Evolutionary conservation across 345 rosid genomes (phyloP), one percentile per base, ranked within the genome.

Genomic region (Camelina laxa): DNA sequence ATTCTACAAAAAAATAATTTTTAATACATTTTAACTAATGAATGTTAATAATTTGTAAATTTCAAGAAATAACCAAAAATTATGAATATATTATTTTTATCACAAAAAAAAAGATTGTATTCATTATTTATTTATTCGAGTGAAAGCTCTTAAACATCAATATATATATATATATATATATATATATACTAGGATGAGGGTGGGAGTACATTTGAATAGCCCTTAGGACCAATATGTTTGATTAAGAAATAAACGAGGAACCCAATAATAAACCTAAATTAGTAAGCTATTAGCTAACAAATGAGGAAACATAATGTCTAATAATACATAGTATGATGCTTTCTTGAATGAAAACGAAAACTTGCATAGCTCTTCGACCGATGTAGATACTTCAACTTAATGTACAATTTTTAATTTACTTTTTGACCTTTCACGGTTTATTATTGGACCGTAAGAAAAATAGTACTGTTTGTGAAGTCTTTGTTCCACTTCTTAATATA

Each of bases 401-500:
- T 9, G 2, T 33, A 13, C 12, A 19, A 44, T 20, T 48, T 20
- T 6, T 41, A 10, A 39, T 39, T 39, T 39, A 53, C 47, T 11
- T 31, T 31, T 44, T 56, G 58, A 67, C 61, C 53, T 22, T 50
- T 67, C 38, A 27, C 45, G 54, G 47, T 58, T 74, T 27, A 30
- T 19, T 38, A 35, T 63, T 14, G 36, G 35, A 31, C 24, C n/a
- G 55, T 54, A 33, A 21, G 51, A 49, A 24, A 50, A n/a, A 24
- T 6, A n/a, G n/a, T n/a, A 41, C 24, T 51, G 36, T 39, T 54
- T 63, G 55, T 44, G 48, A 55, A 56, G 78, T 45, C 45, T 56
- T 69, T 59, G 53, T 45, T 59, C 67, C 54, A 66, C 53, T 49
- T 58, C 21, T 58, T 24, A 47, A 56, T 56, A 55, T n/a, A 27